Base-by-base conservation (phyloP, 805 yeast genomes). In the Starmerella stellata region DNA sequence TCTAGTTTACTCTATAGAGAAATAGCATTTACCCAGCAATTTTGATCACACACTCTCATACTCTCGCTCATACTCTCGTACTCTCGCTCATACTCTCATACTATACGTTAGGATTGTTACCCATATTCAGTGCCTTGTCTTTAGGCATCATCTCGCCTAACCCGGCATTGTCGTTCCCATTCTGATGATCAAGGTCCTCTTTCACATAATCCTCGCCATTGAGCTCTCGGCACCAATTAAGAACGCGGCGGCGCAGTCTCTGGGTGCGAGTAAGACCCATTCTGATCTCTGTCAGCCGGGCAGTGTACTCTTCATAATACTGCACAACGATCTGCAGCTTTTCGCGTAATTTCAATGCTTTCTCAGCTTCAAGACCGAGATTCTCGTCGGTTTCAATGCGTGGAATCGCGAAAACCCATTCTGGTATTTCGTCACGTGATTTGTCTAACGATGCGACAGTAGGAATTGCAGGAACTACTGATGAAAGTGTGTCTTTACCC, bases 201-300 rank as follows among this genome's bases (percentile, higher is more conserved):
- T 57, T 62, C 19, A 54, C 69, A 43, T 69, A 72, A 32, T 64
- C 68, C 38, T 70, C 70, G 11, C 75, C 92, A 44, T 76, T 66
- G 70, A 79, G 78, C 53, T 85, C 95, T 50, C 70, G 70, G 40
- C 90, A 79, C 96, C 96, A 87, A 47, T 71, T 69, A 45, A 65
- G 68, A 34, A 90, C 68, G 46, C 74, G 71, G 34, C 69, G 69
- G 48, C 80, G 75, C 47, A 78, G 66, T 43, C 87, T 63, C 48
- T 78, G 80, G 0, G 94, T 87, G 50, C 79, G 69, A 27, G 78
- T 72, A 21, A 87, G 61, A 1, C 83, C 92, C 50, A 68, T 68
- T 48, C 95, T 67, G 28, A 90, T 67, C 27, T 65, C 70, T n/a
- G 72, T 64, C 51, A 90, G 61, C 44, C 83, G 78, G 50, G 87